Conservation (phyloP, 108 stramenopile genomes). For the Nannochloropsis granulata region DNA sequence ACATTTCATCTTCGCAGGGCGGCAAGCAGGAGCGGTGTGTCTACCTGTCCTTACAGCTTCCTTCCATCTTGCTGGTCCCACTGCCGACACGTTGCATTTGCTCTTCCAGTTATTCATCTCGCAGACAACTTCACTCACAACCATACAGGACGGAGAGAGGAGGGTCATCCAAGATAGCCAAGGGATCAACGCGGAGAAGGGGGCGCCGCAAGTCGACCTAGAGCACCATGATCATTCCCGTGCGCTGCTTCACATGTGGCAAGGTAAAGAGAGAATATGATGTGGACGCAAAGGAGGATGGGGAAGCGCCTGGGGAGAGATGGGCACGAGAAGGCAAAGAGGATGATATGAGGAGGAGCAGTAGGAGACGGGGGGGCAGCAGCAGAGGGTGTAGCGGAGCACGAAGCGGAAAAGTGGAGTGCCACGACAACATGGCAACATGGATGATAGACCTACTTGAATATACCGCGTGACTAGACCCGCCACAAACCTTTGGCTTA, state of each 20-base stretch:
- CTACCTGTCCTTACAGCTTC: too few species aligned
- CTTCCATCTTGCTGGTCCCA: too few species aligned
- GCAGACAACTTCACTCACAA: too few species aligned
- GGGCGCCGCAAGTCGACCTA: too few species aligned
- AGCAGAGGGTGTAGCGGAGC: neutral
- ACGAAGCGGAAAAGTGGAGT: neutral
- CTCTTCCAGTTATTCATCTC: too few species aligned
- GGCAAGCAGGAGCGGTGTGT: too few species aligned
- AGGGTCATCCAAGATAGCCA: too few species aligned
- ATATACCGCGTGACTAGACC: neutral
- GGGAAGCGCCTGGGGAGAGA: too few species aligned
- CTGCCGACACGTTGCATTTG: too few species aligned
- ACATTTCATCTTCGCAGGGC: too few species aligned
- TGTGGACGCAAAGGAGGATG: neutral
- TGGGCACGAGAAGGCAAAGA: neutral
- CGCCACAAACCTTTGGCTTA: neutral
- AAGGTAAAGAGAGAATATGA: slow-evolving; percentile 51
- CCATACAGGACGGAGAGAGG: too few species aligned
- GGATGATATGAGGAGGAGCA: neutral
- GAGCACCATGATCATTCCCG: slow-evolving; percentile 89
- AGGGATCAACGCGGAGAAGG: too few species aligned
- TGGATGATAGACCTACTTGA: neutral
- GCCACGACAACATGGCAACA: neutral
- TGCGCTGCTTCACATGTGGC: slow-evolving; percentile 98
- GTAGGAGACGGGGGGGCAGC: neutral